phyloP scores from a whole-genome alignment of 306 rosid species.

The Luffa aegyptiaca region DNA sequence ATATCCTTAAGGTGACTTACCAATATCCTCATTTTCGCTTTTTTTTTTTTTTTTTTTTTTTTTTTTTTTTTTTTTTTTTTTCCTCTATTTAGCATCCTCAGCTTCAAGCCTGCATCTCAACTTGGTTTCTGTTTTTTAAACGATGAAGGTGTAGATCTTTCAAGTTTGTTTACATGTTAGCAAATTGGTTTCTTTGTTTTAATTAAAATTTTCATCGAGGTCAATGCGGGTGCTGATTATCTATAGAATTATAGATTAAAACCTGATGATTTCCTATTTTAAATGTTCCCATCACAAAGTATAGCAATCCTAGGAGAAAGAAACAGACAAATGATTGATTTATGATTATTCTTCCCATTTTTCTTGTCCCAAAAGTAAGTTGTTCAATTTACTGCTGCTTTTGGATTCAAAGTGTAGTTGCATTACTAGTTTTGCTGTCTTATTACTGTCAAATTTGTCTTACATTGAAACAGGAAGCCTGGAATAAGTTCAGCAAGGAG shows the following conservation, averaged over 20 bases:
- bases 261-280: neutral
- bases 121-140: neutral
- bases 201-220: neutral
- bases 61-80: neutral
- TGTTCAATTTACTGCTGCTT: neutral
- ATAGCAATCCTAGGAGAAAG: neutral
- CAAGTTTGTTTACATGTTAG: neutral
- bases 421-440: neutral
- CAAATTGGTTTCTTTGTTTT: neutral
- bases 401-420: neutral
- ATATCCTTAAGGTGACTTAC: slow-evolving; percentile 63
- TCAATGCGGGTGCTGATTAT: neutral
- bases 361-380: neutral
- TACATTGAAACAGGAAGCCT: slow-evolving; percentile 65
- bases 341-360: neutral
- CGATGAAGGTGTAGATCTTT: neutral
- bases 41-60: neutral
- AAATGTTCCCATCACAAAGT: neutral
- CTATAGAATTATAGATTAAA: neutral
- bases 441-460: neutral
- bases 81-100: neutral
- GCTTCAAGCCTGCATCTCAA: neutral
- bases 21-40: neutral
- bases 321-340: neutral
- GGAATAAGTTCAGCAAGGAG: slow-evolving; percentile 66